Conservation (phyloP, 768 basidiomycete species). For the Boletus insuetus region DNA sequence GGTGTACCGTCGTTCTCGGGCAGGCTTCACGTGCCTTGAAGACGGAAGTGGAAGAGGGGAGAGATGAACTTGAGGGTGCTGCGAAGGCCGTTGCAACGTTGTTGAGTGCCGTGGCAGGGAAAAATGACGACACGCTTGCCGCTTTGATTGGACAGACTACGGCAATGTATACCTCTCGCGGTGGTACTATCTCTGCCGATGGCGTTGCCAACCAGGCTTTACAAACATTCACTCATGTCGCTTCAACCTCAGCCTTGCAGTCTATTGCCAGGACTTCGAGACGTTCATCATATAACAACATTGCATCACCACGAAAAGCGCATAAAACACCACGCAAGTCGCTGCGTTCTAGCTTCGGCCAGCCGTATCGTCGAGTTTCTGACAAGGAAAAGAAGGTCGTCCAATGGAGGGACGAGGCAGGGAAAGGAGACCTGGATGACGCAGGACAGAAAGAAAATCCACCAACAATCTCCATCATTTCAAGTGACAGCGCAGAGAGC, state of each 20-base stretch:
- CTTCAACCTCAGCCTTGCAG: conserved; percentile 49
- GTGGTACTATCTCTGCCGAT: conserved; percentile 39
- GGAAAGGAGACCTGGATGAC: conserved; percentile 79
- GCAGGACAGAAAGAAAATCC: conserved; percentile 34
- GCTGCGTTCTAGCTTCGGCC: conserved; percentile 58
- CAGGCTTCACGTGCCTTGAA: conserved; percentile 50
- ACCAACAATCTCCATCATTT: conserved; percentile 27
- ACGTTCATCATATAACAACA: conserved; percentile 40
- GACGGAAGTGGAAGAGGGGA: conserved; percentile 37
- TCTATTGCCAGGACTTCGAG: conserved; percentile 41
- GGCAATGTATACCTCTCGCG: conserved; percentile 49
- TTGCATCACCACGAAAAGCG: conserved; percentile 47
- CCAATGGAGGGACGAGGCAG: conserved; percentile 85
- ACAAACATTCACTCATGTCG: conserved; percentile 42
- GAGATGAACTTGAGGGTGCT: conserved; percentile 37
- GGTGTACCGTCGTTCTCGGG: conserved; percentile 70
- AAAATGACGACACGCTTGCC: conserved; percentile 69
- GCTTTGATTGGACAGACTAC: conserved; percentile 66
- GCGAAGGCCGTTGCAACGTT: conserved; percentile 50
- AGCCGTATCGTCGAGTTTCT: conserved; percentile 61
- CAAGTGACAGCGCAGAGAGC: conserved; percentile 37
- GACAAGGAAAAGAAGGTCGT: conserved; percentile 76
- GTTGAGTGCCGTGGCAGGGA: conserved; percentile 54
- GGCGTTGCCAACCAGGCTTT: conserved; percentile 49
- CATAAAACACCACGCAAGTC: conserved; percentile 70